Evolutionary conservation across 345 rosid genomes (phyloP).

Genomic region (Pugionium dolabratum): DNA sequence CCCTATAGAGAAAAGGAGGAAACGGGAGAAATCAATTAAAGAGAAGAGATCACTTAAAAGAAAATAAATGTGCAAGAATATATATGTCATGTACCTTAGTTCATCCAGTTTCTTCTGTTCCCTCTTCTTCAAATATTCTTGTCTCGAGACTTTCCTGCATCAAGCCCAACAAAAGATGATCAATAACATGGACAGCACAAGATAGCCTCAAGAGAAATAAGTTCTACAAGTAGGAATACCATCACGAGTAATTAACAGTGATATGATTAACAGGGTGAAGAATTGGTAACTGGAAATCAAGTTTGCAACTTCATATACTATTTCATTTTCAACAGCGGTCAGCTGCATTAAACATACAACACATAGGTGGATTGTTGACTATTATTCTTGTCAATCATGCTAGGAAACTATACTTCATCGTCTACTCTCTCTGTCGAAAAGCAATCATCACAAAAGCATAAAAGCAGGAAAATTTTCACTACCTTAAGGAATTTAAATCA

Average conservation of each 20-base stretch:
- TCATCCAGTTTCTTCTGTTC: conserved; percentile 98
- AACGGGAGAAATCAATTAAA: conserved; percentile 19
- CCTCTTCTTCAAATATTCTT: conserved; percentile 88
- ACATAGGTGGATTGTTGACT: conserved; percentile 13
- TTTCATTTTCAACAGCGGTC: neutral
- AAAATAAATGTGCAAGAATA: neutral
- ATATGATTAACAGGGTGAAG: conserved; percentile 17
- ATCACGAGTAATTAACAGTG: conserved; percentile 5
- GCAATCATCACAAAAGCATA: conserved; percentile 18
- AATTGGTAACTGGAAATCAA: neutral
- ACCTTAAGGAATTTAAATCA: conserved; percentile 79
- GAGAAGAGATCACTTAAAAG: conserved; percentile 12
- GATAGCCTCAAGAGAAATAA: conserved; percentile 20
- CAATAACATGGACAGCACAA: conserved; percentile 21
- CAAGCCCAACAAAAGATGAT: conserved; percentile 29
- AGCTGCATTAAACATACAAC: neutral
- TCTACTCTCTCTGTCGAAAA: conserved; percentile 9
- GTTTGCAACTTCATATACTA: conserved; percentile 17
- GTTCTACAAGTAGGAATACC: conserved; percentile 14
- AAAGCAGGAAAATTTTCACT: conserved; percentile 16
- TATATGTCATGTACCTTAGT: conserved; percentile 54
- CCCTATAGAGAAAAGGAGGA: conserved; percentile 49
- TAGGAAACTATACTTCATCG: conserved; percentile 26
- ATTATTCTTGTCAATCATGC: conserved; percentile 16
- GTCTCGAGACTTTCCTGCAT: conserved; percentile 85